Conservation (phyloP, 2,329 filamentous ascomycete species). For the Nigrospora oryzae region DNA sequence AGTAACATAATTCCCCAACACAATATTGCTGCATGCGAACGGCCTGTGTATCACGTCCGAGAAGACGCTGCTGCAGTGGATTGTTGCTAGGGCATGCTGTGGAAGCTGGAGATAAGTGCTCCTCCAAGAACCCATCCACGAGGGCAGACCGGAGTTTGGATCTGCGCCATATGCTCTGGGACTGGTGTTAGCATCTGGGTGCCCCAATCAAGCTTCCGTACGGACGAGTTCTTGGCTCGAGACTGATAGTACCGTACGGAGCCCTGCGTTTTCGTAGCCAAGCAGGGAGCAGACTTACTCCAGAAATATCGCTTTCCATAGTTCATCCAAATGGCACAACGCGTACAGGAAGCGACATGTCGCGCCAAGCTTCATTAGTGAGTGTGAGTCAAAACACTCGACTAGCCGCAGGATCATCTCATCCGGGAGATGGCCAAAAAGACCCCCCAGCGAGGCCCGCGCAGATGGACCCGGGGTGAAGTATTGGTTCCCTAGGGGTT, state of each 20-base stretch:
- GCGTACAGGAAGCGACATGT: conserved; percentile 84
- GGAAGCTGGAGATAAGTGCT: conserved; percentile 61
- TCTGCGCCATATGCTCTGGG: neutral
- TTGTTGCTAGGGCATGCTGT: conserved; percentile 36
- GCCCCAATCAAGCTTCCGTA: too few relatives aligned
- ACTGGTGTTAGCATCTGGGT: too few relatives aligned
- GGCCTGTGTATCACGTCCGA: conserved; percentile 87
- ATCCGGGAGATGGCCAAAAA: conserved; percentile 64
- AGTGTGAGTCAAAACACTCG: conserved; percentile 60
- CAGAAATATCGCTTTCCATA: conserved; percentile 82
- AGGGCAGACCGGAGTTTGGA: conserved; percentile 7
- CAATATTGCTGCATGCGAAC: conserved; percentile 77
- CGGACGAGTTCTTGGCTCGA: too few relatives aligned
- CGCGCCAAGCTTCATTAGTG: conserved; percentile 58
- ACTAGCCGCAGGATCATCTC: conserved; percentile 69
- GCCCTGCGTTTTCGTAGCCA: neutral
- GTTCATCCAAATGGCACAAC: conserved; percentile 73
- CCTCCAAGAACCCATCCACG: conserved; percentile 81
- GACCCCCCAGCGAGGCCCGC: conserved; percentile 60
- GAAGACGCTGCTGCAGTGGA: conserved; percentile 73
- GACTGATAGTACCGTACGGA: neutral
- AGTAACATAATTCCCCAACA: conserved; percentile 55
- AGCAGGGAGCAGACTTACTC: conserved; percentile 52
- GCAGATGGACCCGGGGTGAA: conserved; percentile 59
- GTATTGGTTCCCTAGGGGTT: conserved; percentile 77